A percentile compares a stretch with the other conserved stretches of the same genome.
phyloP scores from a whole-genome alignment of 1,139 yeast species.

The Zygotorulaspora mrakii region DNA sequence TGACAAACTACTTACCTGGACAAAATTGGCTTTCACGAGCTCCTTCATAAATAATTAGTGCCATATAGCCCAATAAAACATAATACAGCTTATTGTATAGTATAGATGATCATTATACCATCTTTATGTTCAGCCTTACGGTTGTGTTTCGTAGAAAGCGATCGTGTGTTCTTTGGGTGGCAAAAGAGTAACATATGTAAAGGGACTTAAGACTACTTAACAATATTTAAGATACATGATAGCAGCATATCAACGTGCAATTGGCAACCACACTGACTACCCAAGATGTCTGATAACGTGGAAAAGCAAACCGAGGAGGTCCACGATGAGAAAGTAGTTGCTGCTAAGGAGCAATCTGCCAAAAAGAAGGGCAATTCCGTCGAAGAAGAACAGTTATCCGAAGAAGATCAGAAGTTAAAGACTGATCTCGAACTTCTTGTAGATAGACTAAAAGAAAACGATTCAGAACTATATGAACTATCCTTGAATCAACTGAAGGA shows the following conservation, averaged over 20 bases:
- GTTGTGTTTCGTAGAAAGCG: conserved; percentile 1
- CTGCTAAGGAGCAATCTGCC: conserved; percentile 19
- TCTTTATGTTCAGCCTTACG: neutral
- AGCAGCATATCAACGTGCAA: neutral
- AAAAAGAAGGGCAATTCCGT: conserved; percentile 35
- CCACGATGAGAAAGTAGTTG: conserved; percentile 11
- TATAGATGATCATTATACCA: neutral
- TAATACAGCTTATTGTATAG: neutral
- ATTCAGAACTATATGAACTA: conserved; percentile 50
- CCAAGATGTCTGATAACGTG: conserved; percentile 13
- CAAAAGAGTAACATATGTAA: conserved; percentile 2
- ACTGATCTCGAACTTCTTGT: conserved; percentile 84
- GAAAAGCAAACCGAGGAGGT: conserved; percentile 15
- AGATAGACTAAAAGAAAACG: conserved; percentile 60
- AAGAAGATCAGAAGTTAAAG: conserved; percentile 88
- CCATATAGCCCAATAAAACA: neutral
- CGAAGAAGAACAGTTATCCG: conserved; percentile 77
- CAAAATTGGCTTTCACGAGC: conserved; percentile 51
- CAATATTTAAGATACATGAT: no score
- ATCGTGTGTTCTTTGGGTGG: conserved; percentile 6
- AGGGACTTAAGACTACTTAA: no score
- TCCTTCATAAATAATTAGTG: conserved; percentile 31
- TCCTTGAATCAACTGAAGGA: conserved; percentile 68
- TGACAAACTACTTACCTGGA: conserved; percentile 61
- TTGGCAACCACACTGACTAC: conserved; percentile 1